A percentile compares a stretch with the other conserved stretches of the same genome.
These are phyloP conservation scores for Epichloe festucae DNA, from an alignment of 2,329 filamentous ascomycete species.

Conservation along the genomic window DNA sequence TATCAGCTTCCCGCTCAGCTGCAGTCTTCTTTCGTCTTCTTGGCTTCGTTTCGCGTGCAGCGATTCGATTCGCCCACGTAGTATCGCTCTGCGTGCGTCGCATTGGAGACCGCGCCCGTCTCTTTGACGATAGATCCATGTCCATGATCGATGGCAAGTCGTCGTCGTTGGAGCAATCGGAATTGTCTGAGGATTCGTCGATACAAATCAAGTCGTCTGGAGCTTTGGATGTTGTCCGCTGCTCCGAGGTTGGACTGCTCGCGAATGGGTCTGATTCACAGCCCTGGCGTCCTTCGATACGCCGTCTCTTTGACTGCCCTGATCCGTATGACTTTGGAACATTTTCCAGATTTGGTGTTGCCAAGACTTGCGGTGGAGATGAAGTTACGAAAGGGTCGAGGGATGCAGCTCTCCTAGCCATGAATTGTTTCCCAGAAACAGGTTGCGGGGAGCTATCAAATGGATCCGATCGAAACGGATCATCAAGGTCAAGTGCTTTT, in stretches of 20 bases:
- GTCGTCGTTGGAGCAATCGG: conserved; percentile 29
- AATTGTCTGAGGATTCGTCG: conserved; percentile 19
- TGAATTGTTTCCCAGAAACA: neutral
- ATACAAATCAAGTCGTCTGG: conserved; percentile 20
- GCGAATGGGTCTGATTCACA: neutral
- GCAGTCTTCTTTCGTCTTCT: conserved; percentile 26
- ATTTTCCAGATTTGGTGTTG: neutral
- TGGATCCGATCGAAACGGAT: conserved; percentile 16
- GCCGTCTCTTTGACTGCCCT: neutral
- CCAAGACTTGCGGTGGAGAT: neutral
- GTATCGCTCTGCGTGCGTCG: conserved; percentile 21
- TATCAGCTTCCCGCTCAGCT: conserved; percentile 26
- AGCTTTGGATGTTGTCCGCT: neutral
- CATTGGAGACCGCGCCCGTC: conserved; percentile 12
- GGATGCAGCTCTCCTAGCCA: conserved; percentile 5
- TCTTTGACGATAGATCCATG: conserved; percentile 20
- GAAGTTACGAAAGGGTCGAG: conserved; percentile 10
- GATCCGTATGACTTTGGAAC: neutral
- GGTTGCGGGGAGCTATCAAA: conserved; percentile 22
- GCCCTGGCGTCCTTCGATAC: neutral
- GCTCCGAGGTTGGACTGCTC: neutral
- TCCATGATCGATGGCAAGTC: conserved; percentile 35
- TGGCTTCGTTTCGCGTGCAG: conserved; percentile 29
- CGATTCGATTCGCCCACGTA: conserved; percentile 11
- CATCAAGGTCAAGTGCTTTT: neutral